Evolutionary conservation across 768 basidiomycete species (phyloP).

Genomic region (Pleurotus cornucopiae): DNA sequence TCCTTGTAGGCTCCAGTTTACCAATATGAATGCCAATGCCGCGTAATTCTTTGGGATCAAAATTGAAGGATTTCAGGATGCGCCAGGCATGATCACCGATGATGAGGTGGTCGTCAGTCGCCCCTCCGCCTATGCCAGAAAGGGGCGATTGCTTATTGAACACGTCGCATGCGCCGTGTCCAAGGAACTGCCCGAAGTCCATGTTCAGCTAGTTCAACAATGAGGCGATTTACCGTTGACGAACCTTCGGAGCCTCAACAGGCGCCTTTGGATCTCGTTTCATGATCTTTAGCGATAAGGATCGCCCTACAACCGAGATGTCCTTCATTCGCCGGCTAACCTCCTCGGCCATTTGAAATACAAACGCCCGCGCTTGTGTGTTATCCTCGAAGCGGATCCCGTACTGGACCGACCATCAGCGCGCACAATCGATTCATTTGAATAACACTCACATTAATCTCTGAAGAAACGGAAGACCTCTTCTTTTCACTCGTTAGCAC

Average conservation of each 20-base stretch:
- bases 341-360: constrained; percentile 74
- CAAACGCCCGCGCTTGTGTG: constrained; percentile 76
- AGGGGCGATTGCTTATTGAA: constrained; percentile 74
- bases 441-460: constrained; percentile 75
- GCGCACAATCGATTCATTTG: constrained; percentile 4
- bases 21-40: constrained; percentile 90
- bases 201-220: background rate
- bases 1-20: constrained; percentile 65
- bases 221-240: constrained; percentile 8
- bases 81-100: constrained; percentile 79
- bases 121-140: constrained; percentile 51
- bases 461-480: constrained; percentile 88
- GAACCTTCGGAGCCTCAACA: constrained; percentile 85
- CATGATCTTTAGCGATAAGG: constrained; percentile 85
- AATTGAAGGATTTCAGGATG: constrained; percentile 65
- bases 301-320: constrained; percentile 65
- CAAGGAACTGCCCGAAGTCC: constrained; percentile 63
- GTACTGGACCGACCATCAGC: constrained; percentile 51
- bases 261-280: constrained; percentile 83
- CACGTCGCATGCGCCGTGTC: constrained; percentile 81
- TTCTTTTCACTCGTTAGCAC: constrained; percentile 80
- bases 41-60: constrained; percentile 84
- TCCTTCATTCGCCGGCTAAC: constrained; percentile 68
- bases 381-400: constrained; percentile 89
- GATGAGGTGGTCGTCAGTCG: constrained; percentile 67